Evolutionary conservation across 177 flowering plant species (phyloP), one percentile per base, ranked within the genome.

Genomic region (Tripterygium wilfordii): DNA sequence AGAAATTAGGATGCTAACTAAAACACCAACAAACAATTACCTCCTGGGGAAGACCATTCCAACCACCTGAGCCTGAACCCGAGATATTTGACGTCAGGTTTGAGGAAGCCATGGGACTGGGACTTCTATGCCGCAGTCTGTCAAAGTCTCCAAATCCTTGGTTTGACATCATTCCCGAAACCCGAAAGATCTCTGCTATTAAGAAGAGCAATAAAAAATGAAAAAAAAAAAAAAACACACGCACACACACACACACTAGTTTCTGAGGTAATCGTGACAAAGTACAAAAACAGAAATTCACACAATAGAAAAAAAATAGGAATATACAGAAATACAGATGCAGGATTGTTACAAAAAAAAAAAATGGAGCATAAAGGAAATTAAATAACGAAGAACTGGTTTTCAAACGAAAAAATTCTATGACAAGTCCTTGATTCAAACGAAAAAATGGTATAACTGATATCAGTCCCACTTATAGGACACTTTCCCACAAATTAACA

Each of bases 51-150:
- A 82, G 78, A 56, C 82, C 70, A 72, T 75, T 91, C 98, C 96
- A 92, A 45, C 79, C 76, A 65, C 84, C 67, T 33, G 83, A 61
- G 35, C 90, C 81, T 30, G 83, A 56, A 37, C 98, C 88, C 24
- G 62, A 53, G 52, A 79, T 72, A 74, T 62, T 78, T 45, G 95
- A 56, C 57, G 81, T 61, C 40, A 75, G 73, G 54, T 79, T 80
- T 48, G 95, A 70, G 51, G 96, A 81, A 54, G 86, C 79, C 95
- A 91, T 78, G 26, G 94, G 96, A 50, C 96, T 85, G 20, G 91
- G 98, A 57, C 96, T 88, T 63, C 95, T 74, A 56, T 85, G 88
- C 53, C 80, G 80, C 57, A 83, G 54, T 56, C 90, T 74, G 47
- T 92, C 98, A 50, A 75, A 71, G 42, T 92, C 96, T 46, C 78